Conservation (phyloP, 140 eudicot species). For the Flaveria floridana region DNA sequence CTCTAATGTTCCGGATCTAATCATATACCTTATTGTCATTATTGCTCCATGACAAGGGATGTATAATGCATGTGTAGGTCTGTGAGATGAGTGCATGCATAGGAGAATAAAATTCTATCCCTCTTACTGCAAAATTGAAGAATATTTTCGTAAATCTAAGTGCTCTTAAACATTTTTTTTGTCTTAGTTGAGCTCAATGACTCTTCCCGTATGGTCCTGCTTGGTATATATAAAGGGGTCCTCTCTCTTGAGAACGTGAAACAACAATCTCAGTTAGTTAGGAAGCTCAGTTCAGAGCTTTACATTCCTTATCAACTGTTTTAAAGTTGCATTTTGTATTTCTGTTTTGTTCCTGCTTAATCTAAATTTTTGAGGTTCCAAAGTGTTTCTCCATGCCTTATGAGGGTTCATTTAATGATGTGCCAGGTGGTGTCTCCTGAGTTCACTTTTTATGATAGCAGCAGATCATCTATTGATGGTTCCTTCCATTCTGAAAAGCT, state of each 20-base stretch:
- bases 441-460: constrained; percentile 90
- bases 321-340: neutral
- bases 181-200: neutral
- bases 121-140: neutral
- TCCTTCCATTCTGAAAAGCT: constrained; percentile 82
- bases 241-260: neutral
- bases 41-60: neutral
- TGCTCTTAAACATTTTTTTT: neutral
- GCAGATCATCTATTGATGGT: constrained; percentile 80
- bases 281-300: constrained; percentile 11
- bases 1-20: neutral
- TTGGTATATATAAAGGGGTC: neutral
- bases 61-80: neutral
- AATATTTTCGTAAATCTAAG: neutral
- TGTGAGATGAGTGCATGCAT: neutral
- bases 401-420: constrained; percentile 27
- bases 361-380: neutral
- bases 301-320: neutral
- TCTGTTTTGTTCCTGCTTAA: constrained; percentile 7
- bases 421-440: constrained; percentile 94
- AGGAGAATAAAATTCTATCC: neutral
- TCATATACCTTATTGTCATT: neutral
- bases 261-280: neutral
- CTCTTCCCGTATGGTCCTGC: neutral
- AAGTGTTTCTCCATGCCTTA: constrained; percentile 19